A percentile compares a stretch with the other conserved stretches of the same genome.
phyloP scores from a whole-genome alignment of 495 filamentous ascomycete genomes.

The Penicillium canariense region DNA sequence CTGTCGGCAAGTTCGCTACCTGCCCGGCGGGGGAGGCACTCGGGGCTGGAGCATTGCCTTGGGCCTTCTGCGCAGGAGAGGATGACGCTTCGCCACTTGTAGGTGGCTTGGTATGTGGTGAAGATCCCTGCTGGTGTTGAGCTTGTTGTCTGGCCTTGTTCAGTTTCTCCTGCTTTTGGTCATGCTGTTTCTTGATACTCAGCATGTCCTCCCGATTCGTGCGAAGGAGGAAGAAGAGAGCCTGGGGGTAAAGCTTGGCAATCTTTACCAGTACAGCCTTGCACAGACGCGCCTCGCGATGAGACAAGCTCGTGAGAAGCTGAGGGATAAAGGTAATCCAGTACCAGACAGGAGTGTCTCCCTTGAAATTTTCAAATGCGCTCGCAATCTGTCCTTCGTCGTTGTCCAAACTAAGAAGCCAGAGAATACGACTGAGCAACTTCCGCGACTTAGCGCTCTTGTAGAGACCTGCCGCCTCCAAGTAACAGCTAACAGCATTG shows the following conservation, averaged over 20 bases:
- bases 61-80: constrained; percentile 42
- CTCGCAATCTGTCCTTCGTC: constrained; percentile 72
- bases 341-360: constrained; percentile 95
- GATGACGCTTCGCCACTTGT: constrained; percentile 46
- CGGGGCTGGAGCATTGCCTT: constrained; percentile 26
- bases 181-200: constrained; percentile 83
- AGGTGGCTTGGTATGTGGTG: constrained; percentile 53
- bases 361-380: constrained; percentile 91
- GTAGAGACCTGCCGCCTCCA: constrained; percentile 92
- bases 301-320: constrained; percentile 80
- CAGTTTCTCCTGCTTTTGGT: constrained; percentile 69
- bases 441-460: constrained; percentile 97
- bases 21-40: constrained; percentile 33
- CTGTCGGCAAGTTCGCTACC: constrained; percentile 32
- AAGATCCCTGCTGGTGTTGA: constrained; percentile 38
- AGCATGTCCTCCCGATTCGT: constrained; percentile 95
- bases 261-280: constrained; percentile 84
- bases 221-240: constrained; percentile 89
- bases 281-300: constrained; percentile 85
- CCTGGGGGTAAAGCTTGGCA: constrained; percentile 90
- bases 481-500: constrained; percentile 91
- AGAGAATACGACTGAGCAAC: constrained; percentile 89
- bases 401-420: constrained; percentile 93
- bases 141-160: constrained; percentile 38
- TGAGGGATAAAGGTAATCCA: constrained; percentile 99